Evolutionary conservation across 257 asterid genomes (phyloP).

Genomic region (Solanum sejunctum): DNA sequence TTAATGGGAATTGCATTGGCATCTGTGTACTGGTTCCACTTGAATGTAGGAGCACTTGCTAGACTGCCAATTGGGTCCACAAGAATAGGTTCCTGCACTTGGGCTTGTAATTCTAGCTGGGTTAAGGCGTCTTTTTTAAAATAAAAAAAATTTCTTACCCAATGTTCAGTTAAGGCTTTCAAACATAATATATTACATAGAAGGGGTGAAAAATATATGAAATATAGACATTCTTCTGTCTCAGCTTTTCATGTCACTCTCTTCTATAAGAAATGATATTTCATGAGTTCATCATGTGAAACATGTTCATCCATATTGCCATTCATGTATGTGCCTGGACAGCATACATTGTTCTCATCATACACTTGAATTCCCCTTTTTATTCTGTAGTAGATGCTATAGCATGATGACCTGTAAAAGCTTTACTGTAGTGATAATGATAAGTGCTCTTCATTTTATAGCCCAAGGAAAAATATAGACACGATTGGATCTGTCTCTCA

Average conservation of each 20-base stretch:
- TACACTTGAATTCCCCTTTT: neutral
- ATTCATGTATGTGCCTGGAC: neutral
- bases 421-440: slow-evolving; percentile 18
- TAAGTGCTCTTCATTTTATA: slow-evolving; percentile 15
- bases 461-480: slow-evolving; percentile 17
- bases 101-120: neutral
- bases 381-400: neutral
- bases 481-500: slow-evolving; percentile 10
- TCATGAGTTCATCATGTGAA: neutral
- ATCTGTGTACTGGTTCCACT: neutral
- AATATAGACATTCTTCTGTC: neutral
- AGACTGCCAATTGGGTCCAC: neutral
- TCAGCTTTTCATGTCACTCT: neutral
- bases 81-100: neutral
- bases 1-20: neutral
- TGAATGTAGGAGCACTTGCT: neutral
- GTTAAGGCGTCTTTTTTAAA: neutral
- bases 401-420: slow-evolving; percentile 1
- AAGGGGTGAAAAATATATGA: neutral
- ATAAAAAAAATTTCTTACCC: too few relatives aligned
- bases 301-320: neutral
- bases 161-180: neutral
- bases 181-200: neutral
- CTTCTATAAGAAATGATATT: neutral
- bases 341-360: neutral